Base-by-base conservation (phyloP, 305 asterid genomes). In the Solanum hybrid region DNA sequence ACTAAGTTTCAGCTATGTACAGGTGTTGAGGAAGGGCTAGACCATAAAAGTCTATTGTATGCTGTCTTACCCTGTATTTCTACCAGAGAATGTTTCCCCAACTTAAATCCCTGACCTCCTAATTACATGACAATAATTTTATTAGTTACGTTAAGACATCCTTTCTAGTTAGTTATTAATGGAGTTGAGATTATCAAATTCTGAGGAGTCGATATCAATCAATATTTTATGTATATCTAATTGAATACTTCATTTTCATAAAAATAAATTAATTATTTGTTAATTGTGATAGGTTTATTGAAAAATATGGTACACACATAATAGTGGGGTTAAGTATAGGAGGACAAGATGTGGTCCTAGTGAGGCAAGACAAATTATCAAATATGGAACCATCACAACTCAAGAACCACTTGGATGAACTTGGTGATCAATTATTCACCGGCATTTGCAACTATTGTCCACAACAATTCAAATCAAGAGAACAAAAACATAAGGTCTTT, bases 241-340 rank as follows among this genome's bases (percentile, higher is more conserved):
- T 79, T 79, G 26, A 33, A 7, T 78, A 20, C 0, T 22, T 35
- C 12, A 6, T 35, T 77, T 18, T 6, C 0, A 35, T 22, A 11
- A 0, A 20, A 79, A 35, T 1, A 36, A 79, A 79, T 81, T 51
- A 86, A 84, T 84, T 39, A 79, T 77, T 92, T 40, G 85, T 84
- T 1, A 51, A 29, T 84, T 87, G 42, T 89, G 94, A 91, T 97
- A 97, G 99, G 90, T 97, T 96, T 92, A 97, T 97, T 35, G 97
- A 96, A 91, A 97, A 94, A 92, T 96, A 96, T 90, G 99, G 99
- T 10, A 97, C 99, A 13, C 99, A 97, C 90, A 92, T 97, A 81
- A 93, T 97, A 10, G 99, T 97, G 92, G 99, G 99, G 90, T 88
- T 97, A 87, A 93, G 98, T 92, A 69, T 97, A 20, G 99, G 99